A percentile compares a stretch with the other conserved stretches of the same genome.
These are phyloP conservation scores for Xylariaceae sp. DNA, from an alignment of 2,329 filamentous ascomycete species.

Conservation along the genomic window DNA sequence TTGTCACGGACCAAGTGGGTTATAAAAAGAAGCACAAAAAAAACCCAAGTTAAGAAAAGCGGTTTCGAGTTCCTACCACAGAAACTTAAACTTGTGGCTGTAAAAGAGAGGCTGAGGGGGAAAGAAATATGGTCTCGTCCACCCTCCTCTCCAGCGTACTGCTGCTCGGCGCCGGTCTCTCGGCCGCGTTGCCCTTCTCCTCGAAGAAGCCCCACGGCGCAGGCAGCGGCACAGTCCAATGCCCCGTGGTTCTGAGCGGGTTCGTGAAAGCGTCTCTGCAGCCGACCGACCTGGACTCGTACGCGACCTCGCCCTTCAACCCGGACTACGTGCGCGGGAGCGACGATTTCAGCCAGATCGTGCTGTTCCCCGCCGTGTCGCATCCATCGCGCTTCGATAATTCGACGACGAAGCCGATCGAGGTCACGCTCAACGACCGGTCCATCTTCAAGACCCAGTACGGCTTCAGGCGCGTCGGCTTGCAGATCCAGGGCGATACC, in stretches of 20 bases:
- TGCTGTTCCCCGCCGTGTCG: slow-evolving; percentile 26
- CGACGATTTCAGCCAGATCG: slow-evolving; percentile 25
- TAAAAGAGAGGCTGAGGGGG: neutral
- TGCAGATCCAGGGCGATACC: slow-evolving; percentile 38
- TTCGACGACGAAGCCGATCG: slow-evolving; percentile 33
- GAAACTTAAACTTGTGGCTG: no score
- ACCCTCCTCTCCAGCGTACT: slow-evolving; percentile 18
- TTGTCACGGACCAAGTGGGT: no score
- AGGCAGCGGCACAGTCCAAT: slow-evolving; percentile 23
- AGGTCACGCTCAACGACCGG: slow-evolving; percentile 40
- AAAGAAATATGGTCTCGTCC: slow-evolving; percentile 20
- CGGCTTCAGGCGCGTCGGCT: slow-evolving; percentile 41
- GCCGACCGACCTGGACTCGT: slow-evolving; percentile 29
- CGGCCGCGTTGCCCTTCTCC: slow-evolving; percentile 18
- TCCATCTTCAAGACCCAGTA: slow-evolving; percentile 42
- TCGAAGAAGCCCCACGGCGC: slow-evolving; percentile 21
- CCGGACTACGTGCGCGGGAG: slow-evolving; percentile 27
- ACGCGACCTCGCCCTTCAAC: slow-evolving; percentile 29
- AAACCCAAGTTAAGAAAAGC: no score
- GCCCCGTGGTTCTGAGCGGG: slow-evolving; percentile 26
- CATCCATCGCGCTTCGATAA: slow-evolving; percentile 37
- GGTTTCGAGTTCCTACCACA: no score
- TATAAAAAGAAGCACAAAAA: no score
- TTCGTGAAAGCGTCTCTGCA: slow-evolving; percentile 22
- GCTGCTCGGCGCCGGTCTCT: slow-evolving; percentile 13